A percentile compares a stretch with the other conserved stretches of the same genome.
phyloP scores from a whole-genome alignment of 768 basidiomycete genomes.

The Sarcomyxa edulis region DNA sequence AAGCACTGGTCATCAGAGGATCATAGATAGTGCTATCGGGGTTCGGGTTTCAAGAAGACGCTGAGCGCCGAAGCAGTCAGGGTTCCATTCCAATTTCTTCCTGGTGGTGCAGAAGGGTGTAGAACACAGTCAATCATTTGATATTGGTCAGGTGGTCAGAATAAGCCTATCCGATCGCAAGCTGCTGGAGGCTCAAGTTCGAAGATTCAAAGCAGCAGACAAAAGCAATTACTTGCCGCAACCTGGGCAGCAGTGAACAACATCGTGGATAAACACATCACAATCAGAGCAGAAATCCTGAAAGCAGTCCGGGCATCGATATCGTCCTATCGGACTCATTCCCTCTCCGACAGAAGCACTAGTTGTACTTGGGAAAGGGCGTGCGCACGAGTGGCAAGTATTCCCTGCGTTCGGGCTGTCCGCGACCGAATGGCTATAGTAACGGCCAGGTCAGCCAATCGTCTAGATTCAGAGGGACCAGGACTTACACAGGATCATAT shows the following conservation, averaged over 20 bases:
- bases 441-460: slow-evolving; percentile 5
- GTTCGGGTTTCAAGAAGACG: no score
- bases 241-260: slow-evolving; percentile 91
- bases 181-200: no score
- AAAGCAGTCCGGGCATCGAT: slow-evolving; percentile 81
- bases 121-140: no score
- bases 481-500: slow-evolving; percentile 74
- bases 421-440: slow-evolving; percentile 31
- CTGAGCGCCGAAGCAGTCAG: no score
- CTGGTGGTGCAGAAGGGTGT: no score
- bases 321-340: slow-evolving; percentile 80
- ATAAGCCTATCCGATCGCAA: no score
- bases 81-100: no score
- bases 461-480: slow-evolving; percentile 2
- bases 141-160: no score
- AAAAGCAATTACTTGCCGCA: slow-evolving; percentile 62
- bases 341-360: slow-evolving; percentile 47
- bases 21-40: no score
- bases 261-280: slow-evolving; percentile 94
- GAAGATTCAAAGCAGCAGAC: no score
- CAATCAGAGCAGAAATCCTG: slow-evolving; percentile 94
- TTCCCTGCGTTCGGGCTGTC: slow-evolving; percentile 26
- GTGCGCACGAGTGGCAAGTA: slow-evolving; percentile 77
- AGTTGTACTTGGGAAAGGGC: slow-evolving; percentile 51
- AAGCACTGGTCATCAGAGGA: no score